These are phyloP conservation scores for Marsdenia floribunda DNA, from an alignment of 257 asterid genomes.

Conservation along the genomic window DNA sequence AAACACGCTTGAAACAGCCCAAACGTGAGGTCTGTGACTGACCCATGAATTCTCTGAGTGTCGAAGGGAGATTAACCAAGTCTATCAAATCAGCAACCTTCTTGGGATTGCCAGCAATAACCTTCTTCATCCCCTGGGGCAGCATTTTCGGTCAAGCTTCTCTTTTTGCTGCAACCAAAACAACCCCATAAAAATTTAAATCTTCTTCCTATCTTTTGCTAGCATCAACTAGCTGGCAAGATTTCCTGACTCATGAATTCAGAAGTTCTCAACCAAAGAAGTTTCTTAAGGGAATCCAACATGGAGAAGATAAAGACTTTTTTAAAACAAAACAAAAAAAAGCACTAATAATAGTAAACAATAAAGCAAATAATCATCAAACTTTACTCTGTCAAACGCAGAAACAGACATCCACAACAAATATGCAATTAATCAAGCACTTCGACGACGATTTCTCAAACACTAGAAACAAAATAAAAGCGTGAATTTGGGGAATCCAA, in stretches of 20 bases:
- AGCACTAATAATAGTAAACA: background rate
- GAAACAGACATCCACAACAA: background rate
- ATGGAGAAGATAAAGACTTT: background rate
- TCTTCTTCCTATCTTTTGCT: background rate
- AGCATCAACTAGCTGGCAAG: background rate
- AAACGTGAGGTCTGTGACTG: constrained; percentile 91
- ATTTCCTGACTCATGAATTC: background rate
- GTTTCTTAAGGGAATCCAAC: background rate
- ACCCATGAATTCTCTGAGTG: constrained; percentile 85
- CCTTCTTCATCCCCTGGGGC: constrained; percentile 55
- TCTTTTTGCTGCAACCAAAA: constrained; percentile 16
- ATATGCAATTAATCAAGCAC: constrained; percentile 31
- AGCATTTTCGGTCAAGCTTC: constrained; percentile 40
- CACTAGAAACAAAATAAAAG: background rate
- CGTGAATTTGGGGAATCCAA: background rate
- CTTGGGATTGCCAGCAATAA: constrained; percentile 67
- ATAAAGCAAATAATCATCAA: background rate
- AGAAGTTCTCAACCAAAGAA: background rate
- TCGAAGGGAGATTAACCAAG: constrained; percentile 73
- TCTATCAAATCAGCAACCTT: constrained; percentile 73
- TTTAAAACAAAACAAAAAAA: background rate
- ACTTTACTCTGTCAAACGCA: background rate
- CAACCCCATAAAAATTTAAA: constrained; percentile 4
- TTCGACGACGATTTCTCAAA: constrained; percentile 17
- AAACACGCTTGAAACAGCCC: constrained; percentile 68